Percentiles rank a stretch among this genome's conserved stretches.
Evolutionary conservation across 345 rosid genomes (phyloP).

Genomic region (Garcia nutans): DNA sequence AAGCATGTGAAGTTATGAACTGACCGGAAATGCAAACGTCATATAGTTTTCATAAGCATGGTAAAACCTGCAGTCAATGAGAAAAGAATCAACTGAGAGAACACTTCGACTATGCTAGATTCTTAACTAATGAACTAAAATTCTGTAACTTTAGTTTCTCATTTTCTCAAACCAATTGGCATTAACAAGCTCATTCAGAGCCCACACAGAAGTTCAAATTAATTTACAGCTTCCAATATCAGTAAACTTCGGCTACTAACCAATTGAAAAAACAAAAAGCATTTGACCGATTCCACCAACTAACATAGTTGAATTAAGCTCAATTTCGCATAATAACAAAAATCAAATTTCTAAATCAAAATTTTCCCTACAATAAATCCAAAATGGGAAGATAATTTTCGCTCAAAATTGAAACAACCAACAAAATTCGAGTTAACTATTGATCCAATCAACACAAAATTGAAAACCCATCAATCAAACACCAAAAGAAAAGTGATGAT

Average conservation of each 20-base stretch:
- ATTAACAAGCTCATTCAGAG: neutral
- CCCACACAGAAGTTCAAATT: neutral
- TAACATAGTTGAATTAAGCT: neutral
- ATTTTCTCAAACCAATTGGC: neutral
- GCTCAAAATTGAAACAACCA: conserved; percentile 1
- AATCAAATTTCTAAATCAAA: neutral
- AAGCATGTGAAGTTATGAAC: conserved; percentile 23
- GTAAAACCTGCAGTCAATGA: conserved; percentile 63
- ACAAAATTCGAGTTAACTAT: neutral
- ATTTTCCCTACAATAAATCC: neutral
- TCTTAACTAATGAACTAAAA: neutral
- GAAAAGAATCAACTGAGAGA: neutral
- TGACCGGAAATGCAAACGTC: conserved; percentile 84
- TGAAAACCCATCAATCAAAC: conserved; percentile 9
- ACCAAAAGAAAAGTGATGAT: neutral
- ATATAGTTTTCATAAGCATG: conserved; percentile 95
- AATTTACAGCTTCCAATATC: neutral
- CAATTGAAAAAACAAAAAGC: conserved; percentile 2
- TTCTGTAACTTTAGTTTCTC: neutral
- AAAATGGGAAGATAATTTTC: neutral
- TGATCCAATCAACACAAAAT: conserved; percentile 3
- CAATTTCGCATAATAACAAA: neutral
- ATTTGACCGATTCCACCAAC: neutral
- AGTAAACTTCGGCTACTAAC: neutral
- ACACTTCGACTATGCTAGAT: neutral